phyloP scores from a whole-genome alignment of 352 stramenopile genomes.

The Pythium utonaiense region DNA sequence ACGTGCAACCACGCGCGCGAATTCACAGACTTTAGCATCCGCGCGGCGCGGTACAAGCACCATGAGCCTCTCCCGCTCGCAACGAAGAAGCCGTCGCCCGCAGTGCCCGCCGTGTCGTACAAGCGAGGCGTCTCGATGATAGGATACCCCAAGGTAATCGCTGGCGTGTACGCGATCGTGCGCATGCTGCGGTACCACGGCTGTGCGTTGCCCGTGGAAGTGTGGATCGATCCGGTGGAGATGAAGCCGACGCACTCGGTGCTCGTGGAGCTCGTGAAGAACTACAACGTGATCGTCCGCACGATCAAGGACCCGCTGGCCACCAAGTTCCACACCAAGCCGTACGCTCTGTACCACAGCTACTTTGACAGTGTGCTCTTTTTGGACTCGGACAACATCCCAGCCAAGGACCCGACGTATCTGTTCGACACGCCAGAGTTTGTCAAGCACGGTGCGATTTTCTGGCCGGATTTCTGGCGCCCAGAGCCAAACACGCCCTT shows the following conservation, averaged over 20 bases:
- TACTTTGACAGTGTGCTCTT: conserved; percentile 72
- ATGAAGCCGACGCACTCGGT: conserved; percentile 36
- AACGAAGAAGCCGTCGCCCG: conserved; percentile 12
- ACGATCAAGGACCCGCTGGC: conserved; percentile 44
- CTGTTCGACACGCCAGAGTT: conserved; percentile 57
- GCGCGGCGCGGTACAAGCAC: conserved; percentile 12
- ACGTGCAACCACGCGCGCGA: conserved; percentile 49
- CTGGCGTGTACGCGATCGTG: conserved; percentile 63
- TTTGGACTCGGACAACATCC: conserved; percentile 67
- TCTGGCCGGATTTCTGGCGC: conserved; percentile 82
- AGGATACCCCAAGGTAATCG: conserved; percentile 67
- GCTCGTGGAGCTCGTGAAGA: no score
- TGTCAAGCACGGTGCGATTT: conserved; percentile 39
- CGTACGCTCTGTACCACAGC: conserved; percentile 62
- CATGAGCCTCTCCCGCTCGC: not conserved
- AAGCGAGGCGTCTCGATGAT: conserved; percentile 70
- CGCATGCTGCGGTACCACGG: conserved; percentile 37
- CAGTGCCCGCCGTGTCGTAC: no score
- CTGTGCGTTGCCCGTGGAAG: conserved; percentile 66
- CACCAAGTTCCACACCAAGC: conserved; percentile 60
- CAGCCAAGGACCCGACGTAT: conserved; percentile 59
- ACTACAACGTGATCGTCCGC: no score
- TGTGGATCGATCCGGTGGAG: conserved; percentile 39
- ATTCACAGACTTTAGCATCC: conserved; percentile 63
- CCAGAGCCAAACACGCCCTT: conserved; percentile 68